Evolutionary conservation across 2,329 filamentous ascomycete genomes (phyloP).

Genomic region (Penicillium decumbens): DNA sequence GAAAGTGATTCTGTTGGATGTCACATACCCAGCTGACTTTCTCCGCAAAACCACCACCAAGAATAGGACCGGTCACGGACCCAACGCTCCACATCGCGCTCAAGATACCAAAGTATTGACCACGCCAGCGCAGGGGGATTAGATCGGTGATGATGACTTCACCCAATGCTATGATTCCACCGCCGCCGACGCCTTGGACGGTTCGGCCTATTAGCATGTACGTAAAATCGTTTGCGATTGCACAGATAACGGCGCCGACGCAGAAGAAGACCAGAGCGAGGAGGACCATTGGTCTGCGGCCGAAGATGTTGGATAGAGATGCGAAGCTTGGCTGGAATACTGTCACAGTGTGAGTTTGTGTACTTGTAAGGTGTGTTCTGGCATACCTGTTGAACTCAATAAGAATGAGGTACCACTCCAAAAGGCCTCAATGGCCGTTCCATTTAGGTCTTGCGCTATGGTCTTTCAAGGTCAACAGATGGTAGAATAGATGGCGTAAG

Average conservation of each 20-base stretch:
- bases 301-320: constrained; percentile 47
- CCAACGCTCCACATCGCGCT: constrained; percentile 41
- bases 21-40: constrained; percentile 39
- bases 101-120: constrained; percentile 40
- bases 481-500: neutral
- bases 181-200: constrained; percentile 45
- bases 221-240: constrained; percentile 41
- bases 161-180: constrained; percentile 42
- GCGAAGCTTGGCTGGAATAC: constrained; percentile 51
- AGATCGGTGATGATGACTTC: constrained; percentile 46
- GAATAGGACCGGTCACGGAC: constrained; percentile 38
- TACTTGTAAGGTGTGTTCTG: neutral
- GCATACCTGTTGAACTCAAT: constrained; percentile 31
- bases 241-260: constrained; percentile 43
- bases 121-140: constrained; percentile 39
- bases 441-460: constrained; percentile 32
- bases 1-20: neutral
- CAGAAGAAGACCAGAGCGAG: constrained; percentile 42
- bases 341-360: constrained; percentile 17
- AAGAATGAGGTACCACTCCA: constrained; percentile 52
- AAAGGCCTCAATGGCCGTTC: constrained; percentile 42
- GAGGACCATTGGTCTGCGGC: constrained; percentile 42
- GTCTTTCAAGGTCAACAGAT: constrained; percentile 17
- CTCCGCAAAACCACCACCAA: constrained; percentile 42
- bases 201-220: constrained; percentile 46